Evolutionary conservation across 2,329 filamentous ascomycete species (phyloP).

Genomic region (Cordyceps javanica): DNA sequence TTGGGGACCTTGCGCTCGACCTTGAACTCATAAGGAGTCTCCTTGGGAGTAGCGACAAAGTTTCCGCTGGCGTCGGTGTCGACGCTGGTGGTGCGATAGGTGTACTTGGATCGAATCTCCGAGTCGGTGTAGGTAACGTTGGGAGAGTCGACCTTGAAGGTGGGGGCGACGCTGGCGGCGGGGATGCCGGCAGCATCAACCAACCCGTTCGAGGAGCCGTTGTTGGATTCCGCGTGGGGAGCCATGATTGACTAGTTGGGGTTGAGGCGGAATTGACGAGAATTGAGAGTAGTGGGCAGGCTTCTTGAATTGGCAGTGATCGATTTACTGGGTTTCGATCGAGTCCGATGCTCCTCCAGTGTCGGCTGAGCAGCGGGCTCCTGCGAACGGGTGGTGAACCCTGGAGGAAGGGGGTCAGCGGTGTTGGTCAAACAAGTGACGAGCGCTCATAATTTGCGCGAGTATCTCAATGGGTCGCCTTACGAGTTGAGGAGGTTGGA

Average conservation of each 20-base stretch:
- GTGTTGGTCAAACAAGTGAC: background rate
- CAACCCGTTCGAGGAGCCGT: conserved; percentile 56
- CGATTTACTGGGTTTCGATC: conserved; percentile 50
- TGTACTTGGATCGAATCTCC: conserved; percentile 90
- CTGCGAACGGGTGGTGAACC: conserved; percentile 92
- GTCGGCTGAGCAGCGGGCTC: conserved; percentile 87
- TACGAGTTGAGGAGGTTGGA: conserved; percentile 97
- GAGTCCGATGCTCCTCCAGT: conserved; percentile 76
- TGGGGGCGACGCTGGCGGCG: conserved; percentile 44
- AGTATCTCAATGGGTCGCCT: conserved; percentile 29
- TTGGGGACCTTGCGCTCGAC: conserved; percentile 89
- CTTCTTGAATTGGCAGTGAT: conserved; percentile 20
- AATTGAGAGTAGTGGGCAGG: conserved; percentile 17
- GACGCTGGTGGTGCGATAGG: conserved; percentile 89
- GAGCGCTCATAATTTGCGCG: too few relatives aligned
- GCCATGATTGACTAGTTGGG: conserved; percentile 62
- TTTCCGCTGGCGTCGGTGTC: conserved; percentile 65
- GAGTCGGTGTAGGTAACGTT: conserved; percentile 86
- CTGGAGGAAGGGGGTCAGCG: conserved; percentile 39
- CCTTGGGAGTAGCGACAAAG: conserved; percentile 76
- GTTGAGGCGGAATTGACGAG: conserved; percentile 15
- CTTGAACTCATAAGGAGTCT: conserved; percentile 95
- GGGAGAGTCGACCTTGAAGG: conserved; percentile 84
- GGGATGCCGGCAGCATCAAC: conserved; percentile 35
- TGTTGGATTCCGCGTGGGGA: conserved; percentile 70